These are phyloP conservation scores for Macrocybe gigantea DNA, from an alignment of 768 basidiomycete genomes.

Conservation along the genomic window DNA sequence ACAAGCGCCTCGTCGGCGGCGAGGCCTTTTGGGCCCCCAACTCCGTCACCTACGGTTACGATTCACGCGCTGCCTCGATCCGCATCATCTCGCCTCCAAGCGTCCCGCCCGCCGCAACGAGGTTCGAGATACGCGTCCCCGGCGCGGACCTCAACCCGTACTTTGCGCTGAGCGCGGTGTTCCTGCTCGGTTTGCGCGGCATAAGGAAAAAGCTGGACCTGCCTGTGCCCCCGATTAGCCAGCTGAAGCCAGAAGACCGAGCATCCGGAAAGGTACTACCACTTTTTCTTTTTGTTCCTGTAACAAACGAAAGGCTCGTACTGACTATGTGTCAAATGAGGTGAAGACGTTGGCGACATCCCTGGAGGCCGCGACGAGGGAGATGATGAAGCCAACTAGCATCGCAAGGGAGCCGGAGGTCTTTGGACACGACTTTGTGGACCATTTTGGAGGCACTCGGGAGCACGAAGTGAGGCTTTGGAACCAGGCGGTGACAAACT, in stretches of 20 bases:
- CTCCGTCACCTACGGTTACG: constrained; percentile 91
- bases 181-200: constrained; percentile 81
- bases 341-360: constrained; percentile 74
- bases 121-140: constrained; percentile 91
- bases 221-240: constrained; percentile 63
- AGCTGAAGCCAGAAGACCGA: constrained; percentile 50
- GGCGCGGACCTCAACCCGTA: constrained; percentile 98
- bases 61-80: constrained; percentile 88
- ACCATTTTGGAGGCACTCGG: constrained; percentile 94
- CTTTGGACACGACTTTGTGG: constrained; percentile 86
- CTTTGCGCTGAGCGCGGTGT: constrained; percentile 83
- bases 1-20: constrained; percentile 92
- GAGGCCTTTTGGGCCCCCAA: constrained; percentile 95
- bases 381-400: constrained; percentile 75
- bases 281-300: neutral
- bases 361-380: constrained; percentile 70
- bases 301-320: neutral
- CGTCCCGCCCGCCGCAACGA: constrained; percentile 72
- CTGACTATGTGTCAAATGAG: constrained; percentile 25
- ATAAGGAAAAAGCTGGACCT: constrained; percentile 72
- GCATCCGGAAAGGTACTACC: constrained; percentile 45
- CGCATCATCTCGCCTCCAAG: constrained; percentile 91
- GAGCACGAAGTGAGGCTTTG: constrained; percentile 84
- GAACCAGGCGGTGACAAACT: constrained; percentile 88
- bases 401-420: constrained; percentile 71